Evolutionary conservation across 2,329 filamentous ascomycete species (phyloP).

Genomic region (Escovopsis sp.): DNA sequence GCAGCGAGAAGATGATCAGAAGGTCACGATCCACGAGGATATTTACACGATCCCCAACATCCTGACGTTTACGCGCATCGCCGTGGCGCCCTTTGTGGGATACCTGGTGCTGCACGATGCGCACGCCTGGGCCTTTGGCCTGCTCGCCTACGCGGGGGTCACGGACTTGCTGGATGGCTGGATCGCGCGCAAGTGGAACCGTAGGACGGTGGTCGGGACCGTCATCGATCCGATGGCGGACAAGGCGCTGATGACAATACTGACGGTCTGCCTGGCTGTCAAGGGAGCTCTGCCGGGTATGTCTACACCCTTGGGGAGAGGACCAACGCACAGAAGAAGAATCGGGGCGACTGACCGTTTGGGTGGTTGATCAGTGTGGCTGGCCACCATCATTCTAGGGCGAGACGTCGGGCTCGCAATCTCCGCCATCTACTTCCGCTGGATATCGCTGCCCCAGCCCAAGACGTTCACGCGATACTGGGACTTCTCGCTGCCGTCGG

Average conservation of each 20-base stretch:
- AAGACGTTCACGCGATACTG: slow-evolving; percentile 90
- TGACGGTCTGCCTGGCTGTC: slow-evolving; percentile 71
- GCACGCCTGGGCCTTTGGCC: slow-evolving; percentile 59
- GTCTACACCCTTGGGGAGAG: slow-evolving; percentile 14
- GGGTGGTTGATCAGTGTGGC: slow-evolving; percentile 47
- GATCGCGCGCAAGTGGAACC: slow-evolving; percentile 76
- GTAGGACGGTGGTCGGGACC: slow-evolving; percentile 86
- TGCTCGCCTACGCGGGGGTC: slow-evolving; percentile 87
- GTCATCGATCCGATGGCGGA: slow-evolving; percentile 96
- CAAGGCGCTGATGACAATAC: slow-evolving; percentile 86
- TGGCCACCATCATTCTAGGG: slow-evolving; percentile 80
- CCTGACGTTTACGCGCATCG: slow-evolving; percentile 72
- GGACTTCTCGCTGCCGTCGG: slow-evolving; percentile 87
- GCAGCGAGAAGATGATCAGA: slow-evolving; percentile 2
- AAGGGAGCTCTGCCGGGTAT: slow-evolving; percentile 69
- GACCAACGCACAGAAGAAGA: background rate
- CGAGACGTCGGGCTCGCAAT: slow-evolving; percentile 72
- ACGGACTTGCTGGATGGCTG: slow-evolving; percentile 90
- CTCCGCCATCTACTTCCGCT: slow-evolving; percentile 87
- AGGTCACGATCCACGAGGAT: slow-evolving; percentile 50
- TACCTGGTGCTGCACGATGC: slow-evolving; percentile 79
- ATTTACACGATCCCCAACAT: slow-evolving; percentile 96
- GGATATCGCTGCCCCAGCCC: slow-evolving; percentile 81
- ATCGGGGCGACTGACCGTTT: background rate
- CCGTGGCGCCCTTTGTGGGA: slow-evolving; percentile 71